Conservation (phyloP, 495 filamentous ascomycete genomes). For the Parmelia sp. region DNA sequence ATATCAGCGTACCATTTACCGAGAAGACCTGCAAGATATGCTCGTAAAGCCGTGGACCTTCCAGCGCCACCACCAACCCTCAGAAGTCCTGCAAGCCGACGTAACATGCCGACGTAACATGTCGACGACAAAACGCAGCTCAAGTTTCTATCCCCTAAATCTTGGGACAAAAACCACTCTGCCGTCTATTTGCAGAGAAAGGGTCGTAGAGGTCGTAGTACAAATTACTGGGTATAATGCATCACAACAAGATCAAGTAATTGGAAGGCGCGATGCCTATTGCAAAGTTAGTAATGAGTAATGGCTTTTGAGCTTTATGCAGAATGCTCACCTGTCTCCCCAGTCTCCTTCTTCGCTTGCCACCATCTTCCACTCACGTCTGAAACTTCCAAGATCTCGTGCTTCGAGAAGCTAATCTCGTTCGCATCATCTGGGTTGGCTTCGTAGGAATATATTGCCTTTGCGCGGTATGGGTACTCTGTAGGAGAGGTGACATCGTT, state of each 20-base stretch:
- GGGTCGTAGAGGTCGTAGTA: constrained; percentile 16
- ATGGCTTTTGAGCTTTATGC: neutral
- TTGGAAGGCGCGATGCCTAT: constrained; percentile 69
- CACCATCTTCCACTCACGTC: constrained; percentile 98
- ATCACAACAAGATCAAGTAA: constrained; percentile 87
- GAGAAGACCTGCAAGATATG: neutral
- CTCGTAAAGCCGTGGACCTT: neutral
- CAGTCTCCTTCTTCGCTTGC: constrained; percentile 92
- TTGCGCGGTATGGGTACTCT: constrained; percentile 94
- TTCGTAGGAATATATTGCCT: constrained; percentile 98
- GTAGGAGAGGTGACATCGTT: constrained; percentile 71
- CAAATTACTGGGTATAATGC: constrained; percentile 15
- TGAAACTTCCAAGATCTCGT: constrained; percentile 93
- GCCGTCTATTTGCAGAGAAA: constrained; percentile 3
- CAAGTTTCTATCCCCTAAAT: neutral
- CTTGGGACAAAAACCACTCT: neutral
- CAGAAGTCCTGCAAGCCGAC: neutral
- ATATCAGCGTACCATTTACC: neutral
- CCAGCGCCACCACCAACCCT: neutral
- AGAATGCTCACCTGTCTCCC: constrained; percentile 69
- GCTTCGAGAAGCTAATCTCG: constrained; percentile 94
- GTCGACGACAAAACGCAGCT: neutral
- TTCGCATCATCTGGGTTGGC: constrained; percentile 97
- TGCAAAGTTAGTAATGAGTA: neutral
- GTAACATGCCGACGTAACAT: neutral